Base-by-base conservation (phyloP, 371 early-diverging fungal species). In the Fennellomyces sp. region DNA sequence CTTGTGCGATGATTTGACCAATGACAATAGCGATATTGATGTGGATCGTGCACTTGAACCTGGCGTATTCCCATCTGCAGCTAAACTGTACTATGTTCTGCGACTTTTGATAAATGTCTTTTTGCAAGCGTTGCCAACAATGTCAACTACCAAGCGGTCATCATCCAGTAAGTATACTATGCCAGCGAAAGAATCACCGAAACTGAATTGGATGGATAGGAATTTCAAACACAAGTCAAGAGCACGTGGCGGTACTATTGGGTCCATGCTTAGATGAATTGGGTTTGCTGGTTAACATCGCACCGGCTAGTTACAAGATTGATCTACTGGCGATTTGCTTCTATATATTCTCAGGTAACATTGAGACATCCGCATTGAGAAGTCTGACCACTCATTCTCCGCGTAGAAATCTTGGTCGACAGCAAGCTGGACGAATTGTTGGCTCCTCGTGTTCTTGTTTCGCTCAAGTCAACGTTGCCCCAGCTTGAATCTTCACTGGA, bases 81-180 rank as follows among this genome's bases (percentile, higher is more conserved):
- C 80, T 23, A 78, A 76, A 50, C 38, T 81, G 1, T 83, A 80
- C 45, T 80, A 81, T 47, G 30, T 83, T 2, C 56, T 80, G n/a
- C 64, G 80, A 28, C 48, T 83, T 7, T 58, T 83, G 52, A 66
- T 78, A 45, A 79, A 72, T 38, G 80, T 83, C 7, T 80, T 83
- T 65, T 60, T 83, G 45, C 80, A 78, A 58, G 71, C 73, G 45
- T 58, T 81, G 5, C 80, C 81, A 3, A 66, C 65, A 2, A 56
- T 83, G 15, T 68, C 75, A 4, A 66, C 45, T 12, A 21, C 55
- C 23, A 76, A 73, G 39, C 70, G 64, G 5, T 50, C 66, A 33
- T 60, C 42, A 52, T 60, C 39, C 27, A 60, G 66, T 64, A 54
- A 64, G 56, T 39, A 39, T 39, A 11, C 5, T 15, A 39, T 39